Base-by-base conservation (phyloP, 768 basidiomycete genomes). In the Leccinum truebloodii region DNA sequence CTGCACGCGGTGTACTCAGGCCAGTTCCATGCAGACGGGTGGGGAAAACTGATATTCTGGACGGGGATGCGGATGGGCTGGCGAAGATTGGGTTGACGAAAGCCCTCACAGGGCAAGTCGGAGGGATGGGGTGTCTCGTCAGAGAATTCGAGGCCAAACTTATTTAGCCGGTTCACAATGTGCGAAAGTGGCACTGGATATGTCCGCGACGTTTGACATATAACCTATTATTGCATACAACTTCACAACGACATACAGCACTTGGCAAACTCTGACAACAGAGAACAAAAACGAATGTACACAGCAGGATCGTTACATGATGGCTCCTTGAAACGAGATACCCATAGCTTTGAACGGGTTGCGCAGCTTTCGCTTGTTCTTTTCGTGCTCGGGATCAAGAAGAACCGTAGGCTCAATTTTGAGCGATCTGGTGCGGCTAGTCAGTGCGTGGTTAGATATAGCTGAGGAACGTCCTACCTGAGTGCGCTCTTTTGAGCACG, bases 21-120 rank as follows among this genome's bases (percentile, higher is more conserved):
- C 65, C 46, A 65, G 61, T 73, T 63, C 74, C 72, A 73, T 73
- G 62, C 66, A 75, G 67, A 58, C 63, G 2, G 13, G 14, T 52
- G 52, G 3, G 49, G 50, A 28, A 24, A 55, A 41, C 20, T 16
- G 35, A 46, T 26, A 12, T 44, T 54, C 34, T 28, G 55, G 34
- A 30, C 8, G 30, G 9, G 48, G 48, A 32, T 35, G 13, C n/a
- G 9, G 44, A 30, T 24, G 20, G 18, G 52, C 60, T 49, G 46
- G 46, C 35, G 34, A 30, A 55, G 26, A 56, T 6, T 63, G 46
- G 16, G 50, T 54, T 28, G 54, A 53, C 62, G 52, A 65, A 46
- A 20, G 20, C 44, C 44, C 44, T 46, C 20, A 12, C 20, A 46
- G 20, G 44, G 44, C 44, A 46, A 46, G 20, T 51, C 28, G 28